Conservation (phyloP, 306 rosid genomes). For the Trifolium subterraneum region DNA sequence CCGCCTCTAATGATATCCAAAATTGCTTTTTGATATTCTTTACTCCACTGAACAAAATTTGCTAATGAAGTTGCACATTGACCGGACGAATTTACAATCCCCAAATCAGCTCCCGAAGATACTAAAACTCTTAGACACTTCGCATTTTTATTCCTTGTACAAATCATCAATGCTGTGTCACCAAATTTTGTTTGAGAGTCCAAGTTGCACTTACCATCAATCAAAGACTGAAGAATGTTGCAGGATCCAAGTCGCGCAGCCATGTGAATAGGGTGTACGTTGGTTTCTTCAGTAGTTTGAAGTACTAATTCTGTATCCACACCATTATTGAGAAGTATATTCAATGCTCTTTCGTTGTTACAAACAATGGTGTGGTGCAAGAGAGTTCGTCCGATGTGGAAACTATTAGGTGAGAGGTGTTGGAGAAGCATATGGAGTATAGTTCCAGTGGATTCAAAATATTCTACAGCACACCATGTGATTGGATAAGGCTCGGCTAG, state of each 20-base stretch:
- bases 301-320: slow-evolving; percentile 47
- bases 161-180: slow-evolving; percentile 61
- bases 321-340: slow-evolving; percentile 41
- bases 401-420: slow-evolving; percentile 49
- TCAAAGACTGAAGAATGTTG: slow-evolving; percentile 47
- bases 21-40: slow-evolving; percentile 46
- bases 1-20: slow-evolving; percentile 46
- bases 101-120: slow-evolving; percentile 65
- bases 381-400: slow-evolving; percentile 65
- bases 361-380: slow-evolving; percentile 72
- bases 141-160: slow-evolving; percentile 48
- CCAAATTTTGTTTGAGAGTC: slow-evolving; percentile 57
- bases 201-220: slow-evolving; percentile 47
- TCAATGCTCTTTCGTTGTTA: slow-evolving; percentile 52
- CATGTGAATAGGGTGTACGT: slow-evolving; percentile 54
- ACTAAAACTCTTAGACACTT: slow-evolving; percentile 60
- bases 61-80: slow-evolving; percentile 55
- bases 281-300: slow-evolving; percentile 46
- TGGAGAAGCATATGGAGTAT: slow-evolving; percentile 58
- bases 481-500: slow-evolving; percentile 68
- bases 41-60: slow-evolving; percentile 48
- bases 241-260: slow-evolving; percentile 51
- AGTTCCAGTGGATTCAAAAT: slow-evolving; percentile 65
- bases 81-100: slow-evolving; percentile 53
- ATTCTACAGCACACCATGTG: slow-evolving; percentile 81